Evolutionary conservation across 75 land plant species (phyloP).

Genomic region (Sequoia sempervirens): DNA sequence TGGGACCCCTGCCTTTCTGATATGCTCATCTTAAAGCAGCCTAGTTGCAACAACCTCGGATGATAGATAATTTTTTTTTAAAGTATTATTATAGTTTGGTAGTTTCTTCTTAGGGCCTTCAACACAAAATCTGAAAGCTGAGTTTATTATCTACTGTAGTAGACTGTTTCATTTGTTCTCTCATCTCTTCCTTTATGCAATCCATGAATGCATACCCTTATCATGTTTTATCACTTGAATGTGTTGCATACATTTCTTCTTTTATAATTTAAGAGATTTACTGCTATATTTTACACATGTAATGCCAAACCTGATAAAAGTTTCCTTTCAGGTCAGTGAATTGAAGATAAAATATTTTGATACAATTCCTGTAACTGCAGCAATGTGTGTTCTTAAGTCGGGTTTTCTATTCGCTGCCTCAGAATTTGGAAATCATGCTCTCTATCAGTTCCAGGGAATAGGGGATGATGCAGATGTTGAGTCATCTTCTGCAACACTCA

Average conservation of each 20-base stretch:
- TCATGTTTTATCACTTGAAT: neutral
- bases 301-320: neutral
- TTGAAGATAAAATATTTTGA: conserved; percentile 97
- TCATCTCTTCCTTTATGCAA: neutral
- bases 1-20: too few species aligned
- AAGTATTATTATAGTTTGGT: too few species aligned
- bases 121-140: neutral
- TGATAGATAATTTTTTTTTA: too few species aligned
- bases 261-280: neutral
- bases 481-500: conserved; percentile 77
- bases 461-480: conserved; percentile 96
- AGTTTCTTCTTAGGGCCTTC: neutral
- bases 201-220: neutral
- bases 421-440: conserved; percentile 96
- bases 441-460: conserved; percentile 95
- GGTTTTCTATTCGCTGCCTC: conserved; percentile 96
- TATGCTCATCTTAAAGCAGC: too few species aligned
- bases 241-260: neutral
- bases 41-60: too few species aligned
- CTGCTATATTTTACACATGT: neutral
- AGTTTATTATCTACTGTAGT: neutral
- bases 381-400: conserved; percentile 86
- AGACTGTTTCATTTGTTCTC: neutral
- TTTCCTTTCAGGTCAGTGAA: conserved; percentile 44
- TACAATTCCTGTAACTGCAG: conserved; percentile 87